Percentiles rank a stretch among this genome's conserved stretches.
Evolutionary conservation across 371 early-diverging fungal species (phyloP).

Genomic region (Syncephalastrum sp.): DNA sequence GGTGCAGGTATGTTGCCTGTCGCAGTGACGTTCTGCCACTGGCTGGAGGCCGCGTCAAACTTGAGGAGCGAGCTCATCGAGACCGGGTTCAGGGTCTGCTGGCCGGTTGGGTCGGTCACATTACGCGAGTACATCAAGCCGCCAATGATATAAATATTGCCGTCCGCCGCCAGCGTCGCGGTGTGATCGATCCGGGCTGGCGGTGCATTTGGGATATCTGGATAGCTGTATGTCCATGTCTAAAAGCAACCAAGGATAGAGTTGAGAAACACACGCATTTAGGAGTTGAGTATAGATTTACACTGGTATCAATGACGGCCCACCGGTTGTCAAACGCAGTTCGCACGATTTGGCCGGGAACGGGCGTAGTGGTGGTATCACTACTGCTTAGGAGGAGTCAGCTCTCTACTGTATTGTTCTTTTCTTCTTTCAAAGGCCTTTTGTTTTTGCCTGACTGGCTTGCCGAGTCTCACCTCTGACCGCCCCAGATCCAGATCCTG

Average conservation of each 20-base stretch:
- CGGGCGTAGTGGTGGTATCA: conserved; percentile 16
- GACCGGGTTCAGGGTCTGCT: conserved; percentile 31
- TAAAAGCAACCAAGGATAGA: conserved; percentile 5
- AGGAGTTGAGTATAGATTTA: conserved; percentile 21
- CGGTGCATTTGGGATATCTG: conserved; percentile 9
- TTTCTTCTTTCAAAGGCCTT: not conserved
- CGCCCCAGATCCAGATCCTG: conserved; percentile 43
- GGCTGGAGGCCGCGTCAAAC: conserved; percentile 26
- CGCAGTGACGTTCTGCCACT: conserved; percentile 39
- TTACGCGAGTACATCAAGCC: conserved; percentile 20
- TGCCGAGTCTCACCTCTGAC: conserved; percentile 23
- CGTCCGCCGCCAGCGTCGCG: conserved; percentile 27
- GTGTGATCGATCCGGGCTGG: conserved; percentile 18
- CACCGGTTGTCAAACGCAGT: conserved; percentile 22
- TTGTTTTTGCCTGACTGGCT: not conserved
- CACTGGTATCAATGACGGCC: conserved; percentile 30
- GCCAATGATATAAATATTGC: conserved; percentile 25
- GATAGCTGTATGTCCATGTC: conserved; percentile 15
- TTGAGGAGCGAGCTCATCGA: conserved; percentile 37
- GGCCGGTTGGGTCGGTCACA: conserved; percentile 27
- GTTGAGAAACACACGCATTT: conserved; percentile 12
- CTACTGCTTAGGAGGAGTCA: not conserved
- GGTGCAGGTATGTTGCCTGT: conserved; percentile 48
- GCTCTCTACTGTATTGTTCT: no score
- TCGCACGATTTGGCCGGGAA: conserved; percentile 2